These are phyloP conservation scores for Puccinia horiana DNA, from an alignment of 1,284 basidiomycete genomes.

Conservation along the genomic window DNA sequence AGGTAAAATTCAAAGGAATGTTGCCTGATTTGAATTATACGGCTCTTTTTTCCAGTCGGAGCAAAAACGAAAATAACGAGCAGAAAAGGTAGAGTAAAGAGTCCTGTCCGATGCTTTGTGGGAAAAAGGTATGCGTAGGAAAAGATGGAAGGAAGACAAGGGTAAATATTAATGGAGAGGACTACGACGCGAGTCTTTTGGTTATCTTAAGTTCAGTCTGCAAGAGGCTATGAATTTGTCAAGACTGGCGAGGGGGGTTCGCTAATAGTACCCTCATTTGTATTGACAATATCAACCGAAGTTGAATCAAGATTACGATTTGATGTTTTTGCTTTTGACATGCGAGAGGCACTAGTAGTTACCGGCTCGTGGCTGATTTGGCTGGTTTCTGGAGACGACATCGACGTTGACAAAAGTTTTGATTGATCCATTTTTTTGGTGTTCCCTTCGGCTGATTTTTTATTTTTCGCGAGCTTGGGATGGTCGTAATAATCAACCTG, in stretches of 20 bases:
- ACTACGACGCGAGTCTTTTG: no score
- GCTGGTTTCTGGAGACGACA: not conserved
- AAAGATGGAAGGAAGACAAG: no score
- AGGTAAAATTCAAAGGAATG: no score
- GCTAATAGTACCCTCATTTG: not conserved
- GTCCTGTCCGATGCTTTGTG: no score
- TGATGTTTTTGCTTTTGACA: not conserved
- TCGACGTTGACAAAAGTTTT: not conserved
- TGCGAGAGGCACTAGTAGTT: not conserved
- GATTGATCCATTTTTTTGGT: not conserved
- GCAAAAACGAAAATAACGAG: no score
- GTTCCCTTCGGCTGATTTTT: not conserved
- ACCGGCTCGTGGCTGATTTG: not conserved
- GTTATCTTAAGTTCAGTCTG: not conserved
- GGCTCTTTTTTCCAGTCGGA: no score
- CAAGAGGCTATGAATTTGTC: not conserved
- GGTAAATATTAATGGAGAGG: no score
- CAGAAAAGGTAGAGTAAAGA: no score
- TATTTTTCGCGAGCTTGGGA: constrained; percentile 9
- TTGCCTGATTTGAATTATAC: no score
- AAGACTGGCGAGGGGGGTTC: not conserved
- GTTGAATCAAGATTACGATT: not conserved
- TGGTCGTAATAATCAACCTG: constrained; percentile 41
- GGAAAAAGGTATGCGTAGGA: no score
- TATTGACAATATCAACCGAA: not conserved